Base-by-base conservation (phyloP, 768 basidiomycete genomes). In the Cystobasidium onofrii region DNA sequence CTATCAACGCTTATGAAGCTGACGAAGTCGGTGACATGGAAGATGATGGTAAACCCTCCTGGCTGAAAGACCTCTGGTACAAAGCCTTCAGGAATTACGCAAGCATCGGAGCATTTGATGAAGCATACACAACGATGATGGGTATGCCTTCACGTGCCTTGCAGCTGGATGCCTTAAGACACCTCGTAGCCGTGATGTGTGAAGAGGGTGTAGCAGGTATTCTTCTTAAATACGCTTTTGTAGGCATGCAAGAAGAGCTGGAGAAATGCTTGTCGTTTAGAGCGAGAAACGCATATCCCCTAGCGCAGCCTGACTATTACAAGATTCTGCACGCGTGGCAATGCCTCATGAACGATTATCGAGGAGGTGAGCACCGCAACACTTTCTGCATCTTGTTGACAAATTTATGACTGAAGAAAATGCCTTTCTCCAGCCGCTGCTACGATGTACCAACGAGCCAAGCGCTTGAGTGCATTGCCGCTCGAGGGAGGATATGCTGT, bases 241-340 rank as follows among this genome's bases (percentile, higher is more conserved):
- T 88, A 2, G 91, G 90, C 0, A 84, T 94, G 74, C 86, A 88
- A 52, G 87, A 88, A 65, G 92, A 95, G 79, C 90, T 98, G 23
- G 93, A 96, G 83, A 87, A 86, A 52, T 87, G 89, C 18, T 84
- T 99, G 50, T 86, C 89, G 23, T 97, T 94, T 84, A 95, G 97
- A 81, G 90, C 92, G 7, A 87, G 94, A 74, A 95, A 97, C 80
- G 88, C 89, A 20, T 91, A 99, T 82, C 92, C 95, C 62, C 86
- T 90, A 54, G 82, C 88, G 44, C 86, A 85, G 43, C 94, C 94
- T 0, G 88, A 87, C 79, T 98, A 95, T 83, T 88, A 92, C 41
- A 86, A 87, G 78, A 91, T 98, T 67, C 82, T 98, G n/a, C 95
- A 96, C 81, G 88, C 91, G 60, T 98, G 92, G 92, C 89, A 92